Percentiles rank a stretch among this genome's conserved stretches.
phyloP scores from a whole-genome alignment of 805 yeast genomes.

The Candida silvicultrix region DNA sequence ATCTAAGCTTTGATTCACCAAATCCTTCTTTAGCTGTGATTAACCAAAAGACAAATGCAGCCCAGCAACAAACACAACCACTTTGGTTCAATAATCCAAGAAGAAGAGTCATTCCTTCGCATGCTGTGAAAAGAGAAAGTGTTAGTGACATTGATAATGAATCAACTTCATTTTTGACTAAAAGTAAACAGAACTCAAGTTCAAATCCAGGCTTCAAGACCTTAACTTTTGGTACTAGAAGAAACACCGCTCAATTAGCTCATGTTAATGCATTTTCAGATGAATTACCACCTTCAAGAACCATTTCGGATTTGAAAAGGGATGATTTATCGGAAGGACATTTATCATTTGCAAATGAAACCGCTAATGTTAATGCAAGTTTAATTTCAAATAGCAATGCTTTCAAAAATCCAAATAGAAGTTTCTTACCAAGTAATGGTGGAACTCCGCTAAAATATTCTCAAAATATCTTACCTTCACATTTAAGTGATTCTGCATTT shows the following conservation, averaged over 20 bases:
- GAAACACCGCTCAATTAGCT: constrained; percentile 14
- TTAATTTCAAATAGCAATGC: constrained; percentile 1
- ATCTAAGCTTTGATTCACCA: constrained; percentile 11
- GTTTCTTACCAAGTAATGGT: not conserved
- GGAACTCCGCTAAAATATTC: constrained; percentile 5
- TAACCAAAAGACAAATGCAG: constrained; percentile 15
- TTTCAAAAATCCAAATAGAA: not conserved
- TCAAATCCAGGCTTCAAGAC: constrained; percentile 29
- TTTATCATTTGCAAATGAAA: constrained; percentile 13
- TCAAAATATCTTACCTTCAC: constrained; percentile 5
- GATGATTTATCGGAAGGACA: constrained; percentile 26
- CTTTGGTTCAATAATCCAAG: constrained; percentile 37
- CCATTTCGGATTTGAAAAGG: constrained; percentile 33
- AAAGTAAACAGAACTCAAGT: constrained; percentile 7
- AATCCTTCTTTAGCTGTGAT: constrained; percentile 17
- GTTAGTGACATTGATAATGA: constrained; percentile 16
- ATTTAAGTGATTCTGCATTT: constrained; percentile 10
- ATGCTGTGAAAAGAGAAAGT: constrained; percentile 35
- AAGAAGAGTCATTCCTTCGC: constrained; percentile 41
- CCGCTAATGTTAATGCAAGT: constrained; percentile 4
- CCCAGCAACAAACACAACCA: constrained; percentile 13
- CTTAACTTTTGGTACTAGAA: constrained; percentile 32
- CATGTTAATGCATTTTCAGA: constrained; percentile 27
- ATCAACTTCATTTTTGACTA: constrained; percentile 16
- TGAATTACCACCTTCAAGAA: constrained; percentile 35